These are phyloP conservation scores for Ensete ventricosum DNA, from an alignment of 176 grass and related monocot species.

Conservation along the genomic window DNA sequence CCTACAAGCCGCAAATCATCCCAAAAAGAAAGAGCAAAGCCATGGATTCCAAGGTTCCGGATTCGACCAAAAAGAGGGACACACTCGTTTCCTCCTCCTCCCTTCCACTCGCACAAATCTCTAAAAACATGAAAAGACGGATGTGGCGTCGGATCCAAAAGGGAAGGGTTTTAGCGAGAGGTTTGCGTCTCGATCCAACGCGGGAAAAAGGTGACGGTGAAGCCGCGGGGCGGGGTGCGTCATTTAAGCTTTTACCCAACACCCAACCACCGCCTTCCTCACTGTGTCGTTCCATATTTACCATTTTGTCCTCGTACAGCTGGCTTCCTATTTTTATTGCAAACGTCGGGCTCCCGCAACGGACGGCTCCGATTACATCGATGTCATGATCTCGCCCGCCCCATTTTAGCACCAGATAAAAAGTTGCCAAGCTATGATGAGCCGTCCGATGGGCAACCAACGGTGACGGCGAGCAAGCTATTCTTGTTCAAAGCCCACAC, in stretches of 20 bases:
- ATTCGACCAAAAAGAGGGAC: not conserved
- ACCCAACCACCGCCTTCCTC: not conserved
- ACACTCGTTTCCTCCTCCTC: not conserved
- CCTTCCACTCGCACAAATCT: not conserved
- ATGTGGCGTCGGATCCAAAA: not conserved
- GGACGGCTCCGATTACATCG: not conserved
- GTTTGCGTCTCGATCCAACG: not conserved
- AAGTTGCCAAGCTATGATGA: too few relatives aligned
- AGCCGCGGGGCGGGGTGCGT: accelerated
- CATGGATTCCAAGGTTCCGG: not conserved
- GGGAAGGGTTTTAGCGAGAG: not conserved
- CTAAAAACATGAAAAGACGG: not conserved
- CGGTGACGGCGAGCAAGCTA: not conserved
- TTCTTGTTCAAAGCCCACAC: too few relatives aligned
- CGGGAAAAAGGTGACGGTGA: not conserved
- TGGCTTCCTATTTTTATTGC: not conserved
- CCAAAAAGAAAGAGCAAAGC: not conserved
- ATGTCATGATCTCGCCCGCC: too few relatives aligned
- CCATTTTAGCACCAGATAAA: too few relatives aligned
- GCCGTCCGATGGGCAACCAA: not conserved
- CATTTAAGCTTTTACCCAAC: not conserved
- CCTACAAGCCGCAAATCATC: not conserved
- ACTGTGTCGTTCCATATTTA: not conserved
- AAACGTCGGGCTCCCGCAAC: not conserved
- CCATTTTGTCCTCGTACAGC: not conserved